phyloP scores from a whole-genome alignment of 1,284 basidiomycete genomes.

The Mycena citricolor region DNA sequence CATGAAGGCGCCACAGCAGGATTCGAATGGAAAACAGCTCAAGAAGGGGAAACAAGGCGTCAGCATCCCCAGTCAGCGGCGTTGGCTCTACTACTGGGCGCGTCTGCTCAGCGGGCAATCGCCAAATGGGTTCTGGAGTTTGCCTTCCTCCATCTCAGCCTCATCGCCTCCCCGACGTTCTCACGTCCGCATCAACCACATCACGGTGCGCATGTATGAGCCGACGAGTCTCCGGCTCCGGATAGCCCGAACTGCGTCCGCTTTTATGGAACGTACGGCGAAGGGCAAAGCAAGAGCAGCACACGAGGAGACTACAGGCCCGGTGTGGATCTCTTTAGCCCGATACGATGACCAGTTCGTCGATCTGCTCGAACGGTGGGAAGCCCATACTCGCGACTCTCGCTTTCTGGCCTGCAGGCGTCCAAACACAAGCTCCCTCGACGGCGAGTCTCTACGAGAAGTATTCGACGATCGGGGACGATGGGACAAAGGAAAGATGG shows the following conservation, averaged over 20 bases:
- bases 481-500: conserved; percentile 79
- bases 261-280: conserved; percentile 46
- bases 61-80: conserved; percentile 72
- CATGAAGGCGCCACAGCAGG: conserved; percentile 54
- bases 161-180: conserved; percentile 29
- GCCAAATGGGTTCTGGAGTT: conserved; percentile 49
- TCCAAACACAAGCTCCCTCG: conserved; percentile 37
- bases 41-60: no score
- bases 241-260: conserved; percentile 56
- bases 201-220: conserved; percentile 60
- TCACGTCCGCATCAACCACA: conserved; percentile 48
- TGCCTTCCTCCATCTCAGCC: no score
- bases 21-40: conserved; percentile 48
- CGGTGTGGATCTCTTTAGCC: conserved; percentile 75
- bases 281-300: conserved; percentile 31
- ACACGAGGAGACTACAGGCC: conserved; percentile 34
- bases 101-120: conserved; percentile 56
- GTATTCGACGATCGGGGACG: conserved; percentile 47
- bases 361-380: conserved; percentile 59
- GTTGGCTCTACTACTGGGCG: conserved; percentile 76
- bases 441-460: conserved; percentile 38
- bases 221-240: conserved; percentile 48
- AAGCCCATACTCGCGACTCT: conserved; percentile 50
- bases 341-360: conserved; percentile 74
- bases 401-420: no score